Evolutionary conservation across 2,329 filamentous ascomycete genomes (phyloP), one percentile per base, ranked within the genome.

Genomic region (Rutstroemia sydowiana): DNA sequence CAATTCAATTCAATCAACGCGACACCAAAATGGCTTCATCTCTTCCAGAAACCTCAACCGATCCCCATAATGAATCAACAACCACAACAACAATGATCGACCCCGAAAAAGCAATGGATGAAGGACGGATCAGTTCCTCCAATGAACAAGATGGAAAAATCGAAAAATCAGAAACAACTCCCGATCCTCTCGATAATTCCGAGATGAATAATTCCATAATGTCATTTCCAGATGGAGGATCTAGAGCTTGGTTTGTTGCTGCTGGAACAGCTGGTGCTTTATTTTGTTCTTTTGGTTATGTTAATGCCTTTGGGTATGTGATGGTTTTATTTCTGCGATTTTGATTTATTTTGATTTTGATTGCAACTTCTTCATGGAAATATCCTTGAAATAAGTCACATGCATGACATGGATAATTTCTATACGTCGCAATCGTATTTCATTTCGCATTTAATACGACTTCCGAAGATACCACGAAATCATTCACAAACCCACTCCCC

Each of bases 181-280:
- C 28, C 28, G 41, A 34, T 30, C 18, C 13, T 9, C n/a, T 18
- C 21, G 37, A 32, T 16, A 26, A 32, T 37, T 13, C 5, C 11
- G 41, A 51, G 21, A 45, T 36, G 21, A 39, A 37, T 30, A 41
- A 16, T 9, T 36, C 45, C 10, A 21, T 31, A 11, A 45, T 51
- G 48, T 32, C 44, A 16, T 51, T 51, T 30, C 79, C 79, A 1
- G 78, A 82, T 54, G 78, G 78, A 21, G 79, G 79, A 3, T 7
- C 9, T 6, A 39, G 8, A 39, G 79, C 80, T 5, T 82, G 78
- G 78, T 67, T 76, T 5, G 73, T 74, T 1, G 77, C 82, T 59
- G 57, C 71, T 3, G 74, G 73, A 18, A 68, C 63, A 0, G 72
- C 69, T 54, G 70, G 66, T 16, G 67, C 66, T 41, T 57, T 73